Base-by-base conservation (phyloP, 768 basidiomycete genomes). In the Russula vinacea region DNA sequence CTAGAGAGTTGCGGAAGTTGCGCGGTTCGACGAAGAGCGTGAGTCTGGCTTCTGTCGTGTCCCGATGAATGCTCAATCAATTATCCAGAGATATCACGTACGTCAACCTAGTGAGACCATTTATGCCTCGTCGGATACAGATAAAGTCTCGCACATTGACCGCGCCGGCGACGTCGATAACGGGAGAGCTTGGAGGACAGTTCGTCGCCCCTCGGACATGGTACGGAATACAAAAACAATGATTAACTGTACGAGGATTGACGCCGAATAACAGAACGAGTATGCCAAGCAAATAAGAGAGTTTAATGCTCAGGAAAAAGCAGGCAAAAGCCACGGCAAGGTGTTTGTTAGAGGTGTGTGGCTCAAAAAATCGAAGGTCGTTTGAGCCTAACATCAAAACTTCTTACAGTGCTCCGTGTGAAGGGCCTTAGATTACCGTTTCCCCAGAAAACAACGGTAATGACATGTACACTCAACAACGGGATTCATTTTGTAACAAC, bases 401-500 rank as follows among this genome's bases (percentile, higher is more conserved):
- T 13, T 11, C 69, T 8, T 13, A 11, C 58, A 96, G 95, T 98
- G 26, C 73, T 92, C 39, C 86, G 87, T 40, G 80, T 94, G 62
- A 89, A 83, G 69, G 83, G 81, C 53, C 78, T 97, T 42, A 79
- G 83, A 60, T 77, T 97, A 37, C 94, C 95, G 0, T 68, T 98
- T 35, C 95, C 94, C 0, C 76, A 78, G n/a, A 81, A 91, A 67
- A 76, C 83, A 0, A 94, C 94, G 0, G 81, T 78, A 32, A 78
- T 97, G 63, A 88, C 87, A 11, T 92, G 92, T 73, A 93, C 92
- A 0, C 80, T 98, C 66, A 97, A 98, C 75, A 98, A 98, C 70
- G 95, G 94, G 9, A 95, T 98, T 56, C 94, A 97, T 74, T 94
- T 89, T 67, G 95, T 98, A 40, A 92, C 90, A 5, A 97, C 92